Percentiles rank a stretch among this genome's conserved stretches.
These are phyloP conservation scores for Halenospora varia DNA, from an alignment of 495 filamentous ascomycete species.

Conservation along the genomic window DNA sequence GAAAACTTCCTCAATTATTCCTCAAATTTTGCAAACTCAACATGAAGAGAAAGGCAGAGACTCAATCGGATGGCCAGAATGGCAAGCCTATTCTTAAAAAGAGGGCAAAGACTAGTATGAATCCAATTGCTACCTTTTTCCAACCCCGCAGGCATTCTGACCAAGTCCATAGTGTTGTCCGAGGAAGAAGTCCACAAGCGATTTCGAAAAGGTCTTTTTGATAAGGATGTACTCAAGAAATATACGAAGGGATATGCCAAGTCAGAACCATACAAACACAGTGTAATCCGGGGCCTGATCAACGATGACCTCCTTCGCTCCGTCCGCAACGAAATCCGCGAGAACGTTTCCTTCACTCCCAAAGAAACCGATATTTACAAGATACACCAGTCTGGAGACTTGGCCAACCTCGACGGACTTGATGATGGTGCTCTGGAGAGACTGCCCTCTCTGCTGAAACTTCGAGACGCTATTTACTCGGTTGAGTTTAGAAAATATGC, in stretches of 20 bases:
- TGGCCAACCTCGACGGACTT: constrained; percentile 93
- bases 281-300: constrained; percentile 79
- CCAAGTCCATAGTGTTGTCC: constrained; percentile 15
- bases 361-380: constrained; percentile 99
- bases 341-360: constrained; percentile 88
- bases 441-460: constrained; percentile 77
- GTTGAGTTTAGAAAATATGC: constrained; percentile 83
- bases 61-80: constrained; percentile 18
- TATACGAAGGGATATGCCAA: constrained; percentile 67
- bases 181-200: constrained; percentile 25
- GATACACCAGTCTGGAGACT: constrained; percentile 96
- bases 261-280: constrained; percentile 84
- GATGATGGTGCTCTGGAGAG: constrained; percentile 75
- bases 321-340: constrained; percentile 84
- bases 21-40: constrained; percentile 1
- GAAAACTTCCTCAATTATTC: background rate
- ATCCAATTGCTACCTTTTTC: background rate
- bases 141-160: constrained; percentile 5
- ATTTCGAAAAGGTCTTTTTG: constrained; percentile 78
- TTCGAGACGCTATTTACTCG: constrained; percentile 93
- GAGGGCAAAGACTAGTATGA: constrained; percentile 24
- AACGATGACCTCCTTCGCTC: constrained; percentile 73
- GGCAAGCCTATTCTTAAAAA: constrained; percentile 24
- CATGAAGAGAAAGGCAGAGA: constrained; percentile 25
- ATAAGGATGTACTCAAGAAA: constrained; percentile 55